These are phyloP conservation scores for Austroboletus eburneus DNA, from an alignment of 768 basidiomycete species.

Conservation along the genomic window DNA sequence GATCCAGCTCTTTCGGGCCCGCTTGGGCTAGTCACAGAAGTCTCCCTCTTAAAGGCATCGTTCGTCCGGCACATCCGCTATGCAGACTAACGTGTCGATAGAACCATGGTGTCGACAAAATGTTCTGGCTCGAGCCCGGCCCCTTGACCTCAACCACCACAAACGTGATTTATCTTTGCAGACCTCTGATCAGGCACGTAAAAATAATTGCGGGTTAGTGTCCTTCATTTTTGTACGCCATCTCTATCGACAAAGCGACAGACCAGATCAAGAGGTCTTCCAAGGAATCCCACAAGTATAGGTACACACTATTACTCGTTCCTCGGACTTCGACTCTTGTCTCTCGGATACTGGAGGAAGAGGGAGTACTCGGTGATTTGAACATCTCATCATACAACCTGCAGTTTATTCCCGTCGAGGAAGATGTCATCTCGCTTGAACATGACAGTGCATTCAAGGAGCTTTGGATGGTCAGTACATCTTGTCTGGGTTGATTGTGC, in stretches of 20 bases:
- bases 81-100: conserved; percentile 31
- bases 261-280: conserved; percentile 89
- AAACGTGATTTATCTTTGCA: conserved; percentile 90
- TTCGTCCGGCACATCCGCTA: background rate
- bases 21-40: conserved; percentile 91
- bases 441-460: conserved; percentile 82
- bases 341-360: conserved; percentile 83
- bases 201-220: conserved; percentile 84
- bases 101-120: conserved; percentile 99
- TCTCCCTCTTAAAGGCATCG: conserved; percentile 82
- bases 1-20: conserved; percentile 87
- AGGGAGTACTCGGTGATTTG: conserved; percentile 97
- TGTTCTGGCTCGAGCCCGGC: conserved; percentile 98
- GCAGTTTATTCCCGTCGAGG: conserved; percentile 90
- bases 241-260: conserved; percentile 35
- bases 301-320: conserved; percentile 83
- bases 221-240: conserved; percentile 5
- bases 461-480: conserved; percentile 75
- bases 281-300: conserved; percentile 67
- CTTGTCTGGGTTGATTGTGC: background rate
- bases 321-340: conserved; percentile 87
- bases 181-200: conserved; percentile 79
- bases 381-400: conserved; percentile 83
- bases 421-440: conserved; percentile 91
- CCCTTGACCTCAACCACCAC: conserved; percentile 77